Conservation (phyloP, 148 eudicot species). For the Nepenthes mirabilis region DNA sequence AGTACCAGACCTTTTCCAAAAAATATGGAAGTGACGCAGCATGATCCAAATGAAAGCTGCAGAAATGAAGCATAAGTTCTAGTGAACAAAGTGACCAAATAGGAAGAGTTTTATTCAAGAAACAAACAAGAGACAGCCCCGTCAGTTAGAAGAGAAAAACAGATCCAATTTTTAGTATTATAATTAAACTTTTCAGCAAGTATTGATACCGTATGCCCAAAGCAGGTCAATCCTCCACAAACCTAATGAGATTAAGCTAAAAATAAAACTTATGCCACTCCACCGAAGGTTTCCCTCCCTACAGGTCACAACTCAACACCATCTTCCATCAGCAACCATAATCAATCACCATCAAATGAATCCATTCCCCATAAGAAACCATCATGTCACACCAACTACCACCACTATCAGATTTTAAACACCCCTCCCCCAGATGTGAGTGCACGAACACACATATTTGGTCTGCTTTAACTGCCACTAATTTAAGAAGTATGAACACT, state of each 20-base stretch:
- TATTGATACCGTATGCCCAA: background rate
- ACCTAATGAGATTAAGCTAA: too few relatives aligned
- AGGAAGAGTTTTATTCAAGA: background rate
- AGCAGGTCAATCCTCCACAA: too few relatives aligned
- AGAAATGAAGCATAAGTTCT: slow-evolving; percentile 2
- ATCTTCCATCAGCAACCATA: too few relatives aligned
- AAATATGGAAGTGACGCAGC: slow-evolving; percentile 98
- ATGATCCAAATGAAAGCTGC: slow-evolving; percentile 99
- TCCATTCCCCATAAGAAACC: too few relatives aligned
- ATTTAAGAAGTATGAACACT: too few relatives aligned
- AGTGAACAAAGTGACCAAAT: slow-evolving; percentile 1
- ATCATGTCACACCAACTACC: too few relatives aligned
- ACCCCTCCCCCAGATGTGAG: too few relatives aligned
- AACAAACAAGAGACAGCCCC: background rate
- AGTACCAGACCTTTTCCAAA: slow-evolving; percentile 69
- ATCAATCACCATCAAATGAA: too few relatives aligned
- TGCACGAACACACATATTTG: too few relatives aligned
- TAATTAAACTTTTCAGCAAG: background rate
- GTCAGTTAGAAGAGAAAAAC: background rate
- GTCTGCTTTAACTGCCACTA: too few relatives aligned
- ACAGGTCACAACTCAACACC: too few relatives aligned
- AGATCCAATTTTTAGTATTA: background rate
- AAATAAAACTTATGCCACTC: background rate
- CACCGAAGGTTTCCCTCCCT: background rate
- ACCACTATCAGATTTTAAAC: too few relatives aligned